phyloP scores from a whole-genome alignment of 495 filamentous ascomycete species.

The Trichocladium uniseriatum region DNA sequence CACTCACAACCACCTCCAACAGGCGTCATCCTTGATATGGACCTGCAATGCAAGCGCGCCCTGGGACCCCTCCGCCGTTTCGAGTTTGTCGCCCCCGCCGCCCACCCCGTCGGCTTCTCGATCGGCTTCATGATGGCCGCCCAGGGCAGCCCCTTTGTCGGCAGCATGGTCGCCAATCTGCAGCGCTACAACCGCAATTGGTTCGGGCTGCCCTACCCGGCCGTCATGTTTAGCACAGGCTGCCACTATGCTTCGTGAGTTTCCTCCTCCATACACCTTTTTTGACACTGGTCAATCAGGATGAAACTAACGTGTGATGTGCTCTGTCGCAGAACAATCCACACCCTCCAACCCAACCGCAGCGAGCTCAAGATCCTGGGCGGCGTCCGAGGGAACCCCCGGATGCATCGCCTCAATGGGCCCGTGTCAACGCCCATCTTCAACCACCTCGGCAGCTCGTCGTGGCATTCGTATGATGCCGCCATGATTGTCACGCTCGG shows the following conservation, averaged over 20 bases:
- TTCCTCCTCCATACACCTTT: too few species aligned
- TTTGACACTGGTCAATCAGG: neutral
- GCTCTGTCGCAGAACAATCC: conserved; percentile 20
- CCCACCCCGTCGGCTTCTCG: conserved; percentile 32
- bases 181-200: conserved; percentile 28
- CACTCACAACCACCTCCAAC: neutral
- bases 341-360: conserved; percentile 26
- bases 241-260: conserved; percentile 35
- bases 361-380: conserved; percentile 30
- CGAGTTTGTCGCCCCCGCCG: conserved; percentile 33
- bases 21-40: conserved; percentile 35
- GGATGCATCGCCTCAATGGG: conserved; percentile 36
- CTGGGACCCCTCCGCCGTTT: conserved; percentile 34
- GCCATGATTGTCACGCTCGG: conserved; percentile 23
- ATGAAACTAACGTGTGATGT: neutral
- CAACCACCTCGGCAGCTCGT: conserved; percentile 38
- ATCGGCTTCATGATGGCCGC: conserved; percentile 38
- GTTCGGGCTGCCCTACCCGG: conserved; percentile 33
- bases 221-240: conserved; percentile 39
- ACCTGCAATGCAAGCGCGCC: conserved; percentile 32
- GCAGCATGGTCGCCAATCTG: conserved; percentile 26
- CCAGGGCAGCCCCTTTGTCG: conserved; percentile 26
- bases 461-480: conserved; percentile 39
- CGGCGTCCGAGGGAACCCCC: conserved; percentile 20
- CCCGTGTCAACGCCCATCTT: conserved; percentile 37